Base-by-base conservation (phyloP, 1,284 basidiomycete species). In the Somion occarium region DNA sequence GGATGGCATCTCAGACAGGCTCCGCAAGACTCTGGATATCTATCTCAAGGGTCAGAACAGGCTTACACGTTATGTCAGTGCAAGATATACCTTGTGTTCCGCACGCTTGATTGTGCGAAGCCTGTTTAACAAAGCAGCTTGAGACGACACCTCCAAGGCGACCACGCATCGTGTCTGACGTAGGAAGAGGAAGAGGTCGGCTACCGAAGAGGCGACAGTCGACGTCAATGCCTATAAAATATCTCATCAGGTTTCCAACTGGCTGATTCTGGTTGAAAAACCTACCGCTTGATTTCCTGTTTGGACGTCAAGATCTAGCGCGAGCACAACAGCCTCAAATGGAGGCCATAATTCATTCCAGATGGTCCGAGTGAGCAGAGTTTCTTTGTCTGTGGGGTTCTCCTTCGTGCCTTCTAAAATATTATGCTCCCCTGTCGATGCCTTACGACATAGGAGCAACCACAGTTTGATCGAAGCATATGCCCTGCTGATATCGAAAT, bases 271-370 rank as follows among this genome's bases (percentile, higher is more conserved):
- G 38, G 11, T 34, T 15, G 30, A 7, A 39, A 5, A 30, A 57
- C 76, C 62, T 59, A 85, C 84, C 53, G 73, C 66, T 42, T 73
- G 69, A 51, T 74, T 66, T 22, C 76, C 76, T 23, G 65, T 64
- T 50, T 73, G 70, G 3, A 69, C 66, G 51, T 79, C 79, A 3
- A 58, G 61, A 54, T 80, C 78, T 39, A 83, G 69, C 3, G 73
- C 68, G 20, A 67, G 61, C 15, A 84, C 64, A 13, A 87, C 67
- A 22, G 65, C 64, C 57, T 83, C 80, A 52, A 85, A 86, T 0
- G 82, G 74, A 1, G 83, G 78, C 85, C 85, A 89, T 12, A 89
- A 62, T 56, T 85, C 82, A 58, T 85, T 85, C 86, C 86, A 89
- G 9, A 87, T 72, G 48, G 66, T 68, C 38, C 71, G 64, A 25